Evolutionary conservation across 805 yeast genomes (phyloP).

Genomic region (Myxozyma lipomycoides): DNA sequence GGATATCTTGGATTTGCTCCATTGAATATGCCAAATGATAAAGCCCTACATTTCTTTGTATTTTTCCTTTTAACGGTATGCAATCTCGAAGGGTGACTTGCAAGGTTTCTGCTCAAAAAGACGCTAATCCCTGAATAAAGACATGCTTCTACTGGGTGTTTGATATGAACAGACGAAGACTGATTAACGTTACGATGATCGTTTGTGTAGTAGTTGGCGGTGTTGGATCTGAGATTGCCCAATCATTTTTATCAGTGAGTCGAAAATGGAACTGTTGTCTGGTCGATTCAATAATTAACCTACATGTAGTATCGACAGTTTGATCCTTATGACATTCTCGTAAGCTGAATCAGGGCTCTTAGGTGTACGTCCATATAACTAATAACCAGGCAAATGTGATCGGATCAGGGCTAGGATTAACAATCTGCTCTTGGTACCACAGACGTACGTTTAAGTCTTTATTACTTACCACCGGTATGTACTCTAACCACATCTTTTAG

Average conservation of each 20-base stretch:
- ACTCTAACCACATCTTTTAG: slow-evolving; percentile 8
- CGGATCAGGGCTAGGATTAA: slow-evolving; percentile 37
- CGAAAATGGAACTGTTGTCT: slow-evolving; percentile 1
- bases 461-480: too few species aligned
- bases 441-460: slow-evolving; percentile 30
- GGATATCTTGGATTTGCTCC: slow-evolving; percentile 36
- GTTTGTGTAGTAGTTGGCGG: slow-evolving; percentile 39
- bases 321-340: slow-evolving; percentile 39
- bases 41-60: slow-evolving; percentile 37
- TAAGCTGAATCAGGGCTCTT: slow-evolving; percentile 20
- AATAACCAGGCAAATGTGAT: slow-evolving; percentile 35
- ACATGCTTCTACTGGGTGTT: slow-evolving; percentile 43
- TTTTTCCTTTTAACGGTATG: slow-evolving; percentile 38
- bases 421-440: slow-evolving; percentile 38
- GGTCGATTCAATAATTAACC: background rate
- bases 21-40: slow-evolving; percentile 41
- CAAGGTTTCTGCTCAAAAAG: background rate
- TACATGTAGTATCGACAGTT: slow-evolving; percentile 35
- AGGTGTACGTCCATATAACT: background rate
- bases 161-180: slow-evolving; percentile 39
- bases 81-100: background rate
- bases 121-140: slow-evolving; percentile 2
- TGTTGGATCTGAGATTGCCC: slow-evolving; percentile 41
- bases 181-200: slow-evolving; percentile 36
- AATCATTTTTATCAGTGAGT: slow-evolving; percentile 35